Evolutionary conservation across 352 stramenopile species (phyloP).

Genomic region (Phytophthora macrochlamydospora): DNA sequence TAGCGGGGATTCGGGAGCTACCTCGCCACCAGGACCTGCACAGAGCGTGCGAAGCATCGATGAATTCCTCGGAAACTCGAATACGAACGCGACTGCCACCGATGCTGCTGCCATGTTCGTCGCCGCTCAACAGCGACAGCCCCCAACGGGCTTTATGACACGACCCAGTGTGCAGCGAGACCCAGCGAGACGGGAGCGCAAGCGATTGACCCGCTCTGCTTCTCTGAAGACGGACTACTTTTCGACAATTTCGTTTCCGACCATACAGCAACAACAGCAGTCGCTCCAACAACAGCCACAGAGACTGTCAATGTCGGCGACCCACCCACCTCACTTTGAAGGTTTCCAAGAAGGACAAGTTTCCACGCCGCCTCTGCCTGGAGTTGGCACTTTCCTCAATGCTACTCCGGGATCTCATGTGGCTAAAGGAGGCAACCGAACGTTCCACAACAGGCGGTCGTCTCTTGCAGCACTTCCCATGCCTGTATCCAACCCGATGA

Average conservation of each 20-base stretch:
- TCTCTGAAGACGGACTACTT: conserved; percentile 84
- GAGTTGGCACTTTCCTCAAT: conserved; percentile 42
- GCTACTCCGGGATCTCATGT: conserved; percentile 12
- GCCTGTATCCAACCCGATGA: conserved; percentile 38
- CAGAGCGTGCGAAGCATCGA: conserved; percentile 52
- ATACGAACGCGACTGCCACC: conserved; percentile 16
- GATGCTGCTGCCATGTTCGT: conserved; percentile 29
- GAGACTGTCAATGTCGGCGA: conserved; percentile 37
- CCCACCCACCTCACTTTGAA: conserved; percentile 39
- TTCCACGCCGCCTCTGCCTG: conserved; percentile 40
- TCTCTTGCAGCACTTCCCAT: conserved; percentile 59
- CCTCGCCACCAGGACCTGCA: conserved; percentile 6
- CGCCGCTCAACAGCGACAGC: conserved; percentile 23
- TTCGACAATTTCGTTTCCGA: conserved; percentile 49
- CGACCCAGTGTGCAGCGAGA: conserved; percentile 31
- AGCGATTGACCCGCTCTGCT: conserved; percentile 69
- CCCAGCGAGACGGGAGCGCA: conserved; percentile 59
- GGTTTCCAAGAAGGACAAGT: conserved; percentile 32
- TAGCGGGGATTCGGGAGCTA: conserved; percentile 2
- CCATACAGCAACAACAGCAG: conserved; percentile 37
- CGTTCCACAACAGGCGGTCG: conserved; percentile 48
- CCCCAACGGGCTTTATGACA: conserved; percentile 32
- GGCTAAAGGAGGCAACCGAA: conserved; percentile 22
- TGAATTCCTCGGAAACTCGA: conserved; percentile 37
- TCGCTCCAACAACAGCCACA: conserved; percentile 30